Evolutionary conservation across 192 early-diverging fungal genomes (phyloP).

Genomic region (Podila epigama): DNA sequence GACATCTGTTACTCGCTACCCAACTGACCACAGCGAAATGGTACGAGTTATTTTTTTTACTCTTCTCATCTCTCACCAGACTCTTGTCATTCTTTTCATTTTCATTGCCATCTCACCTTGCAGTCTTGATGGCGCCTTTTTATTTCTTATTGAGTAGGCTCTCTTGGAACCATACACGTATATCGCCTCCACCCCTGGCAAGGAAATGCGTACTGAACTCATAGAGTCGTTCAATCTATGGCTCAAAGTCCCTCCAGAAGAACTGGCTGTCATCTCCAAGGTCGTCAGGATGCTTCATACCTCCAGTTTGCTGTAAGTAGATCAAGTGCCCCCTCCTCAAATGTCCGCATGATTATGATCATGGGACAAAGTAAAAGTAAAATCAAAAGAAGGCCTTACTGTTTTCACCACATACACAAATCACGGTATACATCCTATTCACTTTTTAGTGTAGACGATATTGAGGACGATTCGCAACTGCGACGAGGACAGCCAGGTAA

Average conservation of each 20-base stretch:
- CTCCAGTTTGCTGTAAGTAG: conserved; percentile 83
- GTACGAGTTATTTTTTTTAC: conserved; percentile 8
- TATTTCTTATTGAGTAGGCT: no score
- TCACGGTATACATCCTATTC: not conserved
- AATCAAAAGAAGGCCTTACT: no score
- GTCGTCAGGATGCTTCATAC: conserved; percentile 96
- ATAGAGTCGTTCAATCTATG: conserved; percentile 93
- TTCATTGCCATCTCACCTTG: no score
- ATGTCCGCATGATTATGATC: no score
- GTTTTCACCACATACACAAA: no score
- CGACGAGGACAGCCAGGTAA: conserved; percentile 82
- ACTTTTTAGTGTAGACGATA: conserved; percentile 85
- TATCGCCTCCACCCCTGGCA: conserved; percentile 85
- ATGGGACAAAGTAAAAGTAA: no score
- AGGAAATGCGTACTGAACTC: conserved; percentile 91
- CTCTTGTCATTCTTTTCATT: not conserved
- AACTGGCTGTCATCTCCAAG: conserved; percentile 75
- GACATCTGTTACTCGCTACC: conserved; percentile 25
- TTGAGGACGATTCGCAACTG: conserved; percentile 92
- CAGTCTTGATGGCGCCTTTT: no score
- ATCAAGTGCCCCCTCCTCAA: not conserved
- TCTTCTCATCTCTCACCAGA: no score
- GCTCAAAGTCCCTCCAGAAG: conserved; percentile 76
- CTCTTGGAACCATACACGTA: conserved; percentile 95
- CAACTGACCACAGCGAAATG: conserved; percentile 23